Conservation (phyloP, 176 grass and related monocot genomes). For the Musa troglodytarum region DNA sequence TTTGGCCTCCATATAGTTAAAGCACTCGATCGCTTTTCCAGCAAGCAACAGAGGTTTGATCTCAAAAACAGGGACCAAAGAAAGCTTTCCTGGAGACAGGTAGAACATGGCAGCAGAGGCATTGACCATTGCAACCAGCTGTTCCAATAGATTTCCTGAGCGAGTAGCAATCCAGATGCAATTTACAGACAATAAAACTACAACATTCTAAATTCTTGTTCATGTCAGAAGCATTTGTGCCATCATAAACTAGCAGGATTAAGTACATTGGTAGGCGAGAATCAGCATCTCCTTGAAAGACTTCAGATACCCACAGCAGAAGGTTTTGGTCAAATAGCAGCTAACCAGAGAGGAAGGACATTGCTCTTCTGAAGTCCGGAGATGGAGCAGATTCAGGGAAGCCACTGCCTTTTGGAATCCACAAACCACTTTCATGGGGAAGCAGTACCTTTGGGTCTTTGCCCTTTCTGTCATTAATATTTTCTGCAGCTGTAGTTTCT, state of each 20-base stretch:
- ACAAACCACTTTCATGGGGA: constrained; percentile 41
- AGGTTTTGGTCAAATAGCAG: constrained; percentile 1
- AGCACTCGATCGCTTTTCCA: background rate
- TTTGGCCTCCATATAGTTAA: background rate
- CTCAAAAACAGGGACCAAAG: background rate
- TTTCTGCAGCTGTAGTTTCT: constrained; percentile 40
- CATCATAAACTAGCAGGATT: background rate
- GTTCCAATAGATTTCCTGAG: too few species aligned
- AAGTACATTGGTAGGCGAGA: too few species aligned
- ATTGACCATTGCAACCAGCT: background rate
- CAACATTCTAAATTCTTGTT: background rate
- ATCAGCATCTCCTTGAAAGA: too few species aligned
- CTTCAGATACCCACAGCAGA: too few species aligned
- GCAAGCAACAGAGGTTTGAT: background rate
- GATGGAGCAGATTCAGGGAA: constrained; percentile 41
- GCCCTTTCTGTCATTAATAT: constrained; percentile 17
- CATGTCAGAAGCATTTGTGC: background rate
- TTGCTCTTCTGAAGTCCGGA: constrained; percentile 53
- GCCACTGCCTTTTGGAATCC: constrained; percentile 42
- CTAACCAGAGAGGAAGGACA: constrained; percentile 61
- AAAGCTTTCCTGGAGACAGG: background rate
- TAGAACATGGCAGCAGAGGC: background rate
- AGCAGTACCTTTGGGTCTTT: constrained; percentile 43
- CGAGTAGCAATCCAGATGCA: background rate
- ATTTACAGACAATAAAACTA: background rate